Evolutionary conservation across 2,329 filamentous ascomycete species (phyloP).

Genomic region (Colletotrichum sp.): DNA sequence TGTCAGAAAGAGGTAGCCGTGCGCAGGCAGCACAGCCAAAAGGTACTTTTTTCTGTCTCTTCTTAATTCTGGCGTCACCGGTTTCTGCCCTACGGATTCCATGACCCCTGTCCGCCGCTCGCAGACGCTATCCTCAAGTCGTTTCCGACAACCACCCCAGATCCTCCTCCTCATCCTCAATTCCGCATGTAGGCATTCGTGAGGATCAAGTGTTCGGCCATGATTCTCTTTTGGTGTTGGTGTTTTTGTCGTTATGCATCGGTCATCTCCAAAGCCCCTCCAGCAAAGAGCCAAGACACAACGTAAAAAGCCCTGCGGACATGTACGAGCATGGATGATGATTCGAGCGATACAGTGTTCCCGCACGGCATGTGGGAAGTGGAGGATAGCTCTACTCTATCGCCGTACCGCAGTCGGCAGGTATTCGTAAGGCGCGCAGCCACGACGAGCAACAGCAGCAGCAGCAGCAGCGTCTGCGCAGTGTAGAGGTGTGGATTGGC

Average conservation of each 20-base stretch:
- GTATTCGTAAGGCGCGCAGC: not conserved
- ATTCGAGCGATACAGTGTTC: not conserved
- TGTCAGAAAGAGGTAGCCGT: conserved; percentile 18
- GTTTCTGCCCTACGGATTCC: not conserved
- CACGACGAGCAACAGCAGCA: not conserved
- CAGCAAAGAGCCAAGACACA: not conserved
- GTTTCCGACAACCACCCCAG: not conserved
- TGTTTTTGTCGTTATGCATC: not conserved
- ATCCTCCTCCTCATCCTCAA: not conserved
- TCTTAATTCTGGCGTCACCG: not conserved
- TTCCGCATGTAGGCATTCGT: not conserved
- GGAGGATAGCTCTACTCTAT: not conserved
- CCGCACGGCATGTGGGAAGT: conserved; percentile 7
- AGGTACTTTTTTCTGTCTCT: not conserved
- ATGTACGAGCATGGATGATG: conserved; percentile 11
- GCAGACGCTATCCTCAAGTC: not conserved
- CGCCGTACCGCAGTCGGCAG: not conserved
- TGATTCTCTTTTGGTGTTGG: not conserved
- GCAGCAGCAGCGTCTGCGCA: not conserved
- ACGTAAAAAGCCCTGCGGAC: not conserved
- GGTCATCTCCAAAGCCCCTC: conserved; percentile 4
- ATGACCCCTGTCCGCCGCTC: not conserved
- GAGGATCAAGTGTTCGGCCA: not conserved
- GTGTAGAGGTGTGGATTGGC: not conserved
- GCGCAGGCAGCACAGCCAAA: conserved; percentile 5